Evolutionary conservation across 2,329 filamentous ascomycete genomes (phyloP).

Genomic region (Cryphonectria japonica): DNA sequence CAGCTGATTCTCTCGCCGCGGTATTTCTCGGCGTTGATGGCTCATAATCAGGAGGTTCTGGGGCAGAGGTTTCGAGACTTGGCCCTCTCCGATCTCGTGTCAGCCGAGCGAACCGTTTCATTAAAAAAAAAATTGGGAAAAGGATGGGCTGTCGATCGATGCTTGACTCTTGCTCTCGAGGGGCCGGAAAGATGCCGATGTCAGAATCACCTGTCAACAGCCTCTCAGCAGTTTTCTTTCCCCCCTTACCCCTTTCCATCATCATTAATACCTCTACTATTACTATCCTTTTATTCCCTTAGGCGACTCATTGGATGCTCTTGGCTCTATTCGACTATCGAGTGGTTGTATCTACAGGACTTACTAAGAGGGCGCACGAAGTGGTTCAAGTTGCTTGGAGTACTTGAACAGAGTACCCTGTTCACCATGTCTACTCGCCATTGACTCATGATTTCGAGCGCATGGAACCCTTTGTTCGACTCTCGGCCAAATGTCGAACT

Average conservation of each 20-base stretch:
- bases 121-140: not conserved
- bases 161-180: not conserved
- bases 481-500: not conserved
- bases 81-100: conserved; percentile 20
- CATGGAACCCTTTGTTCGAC: not conserved
- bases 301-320: not conserved
- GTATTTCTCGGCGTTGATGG: conserved; percentile 29
- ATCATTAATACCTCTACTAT: not conserved
- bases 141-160: conserved; percentile 4
- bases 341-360: not conserved
- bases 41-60: conserved; percentile 25
- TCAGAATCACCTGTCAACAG: not conserved
- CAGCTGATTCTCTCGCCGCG: conserved; percentile 24
- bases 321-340: not conserved
- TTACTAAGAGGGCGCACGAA: not conserved
- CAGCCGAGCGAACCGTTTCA: conserved; percentile 16
- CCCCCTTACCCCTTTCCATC: not conserved
- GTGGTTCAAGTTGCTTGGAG: not conserved
- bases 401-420: not conserved
- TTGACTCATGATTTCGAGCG: not conserved
- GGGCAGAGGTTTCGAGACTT: conserved; percentile 15
- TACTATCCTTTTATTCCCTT: not conserved
- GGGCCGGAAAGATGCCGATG: not conserved
- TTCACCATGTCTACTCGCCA: not conserved
- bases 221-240: not conserved